These are phyloP conservation scores for Phoma sp. DNA, from an alignment of 2,329 filamentous ascomycete species.

Conservation along the genomic window DNA sequence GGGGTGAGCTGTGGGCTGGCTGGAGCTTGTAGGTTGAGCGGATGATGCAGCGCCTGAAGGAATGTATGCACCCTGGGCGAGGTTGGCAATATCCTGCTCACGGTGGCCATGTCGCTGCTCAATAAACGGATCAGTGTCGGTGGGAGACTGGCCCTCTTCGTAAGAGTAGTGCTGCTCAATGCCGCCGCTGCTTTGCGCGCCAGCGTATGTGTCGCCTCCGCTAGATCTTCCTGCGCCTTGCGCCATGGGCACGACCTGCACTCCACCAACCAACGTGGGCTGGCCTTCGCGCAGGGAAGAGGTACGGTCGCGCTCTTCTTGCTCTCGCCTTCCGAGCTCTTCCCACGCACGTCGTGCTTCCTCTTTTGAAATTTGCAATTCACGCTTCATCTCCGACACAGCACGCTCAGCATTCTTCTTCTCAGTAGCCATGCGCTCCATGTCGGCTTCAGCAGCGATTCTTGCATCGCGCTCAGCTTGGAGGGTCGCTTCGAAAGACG, in stretches of 20 bases:
- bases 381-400: slow-evolving; percentile 88
- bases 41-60: slow-evolving; percentile 40
- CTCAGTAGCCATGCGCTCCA: slow-evolving; percentile 72
- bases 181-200: slow-evolving; percentile 41
- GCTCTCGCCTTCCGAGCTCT: slow-evolving; percentile 89
- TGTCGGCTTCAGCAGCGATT: slow-evolving; percentile 70
- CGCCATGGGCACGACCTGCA: slow-evolving; percentile 94
- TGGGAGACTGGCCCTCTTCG: slow-evolving; percentile 60
- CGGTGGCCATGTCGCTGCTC: slow-evolving; percentile 51
- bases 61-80: slow-evolving; percentile 45
- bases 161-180: slow-evolving; percentile 59
- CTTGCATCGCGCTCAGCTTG: slow-evolving; percentile 75
- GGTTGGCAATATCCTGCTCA: slow-evolving; percentile 41
- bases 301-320: slow-evolving; percentile 89
- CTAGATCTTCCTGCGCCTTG: slow-evolving; percentile 61
- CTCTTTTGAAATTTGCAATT: slow-evolving; percentile 93
- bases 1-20: slow-evolving; percentile 27
- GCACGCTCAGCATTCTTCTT: slow-evolving; percentile 76
- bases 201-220: slow-evolving; percentile 42
- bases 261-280: slow-evolving; percentile 87
- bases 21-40: slow-evolving; percentile 26
- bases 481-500: slow-evolving; percentile 78
- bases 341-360: slow-evolving; percentile 97
- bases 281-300: slow-evolving; percentile 85
- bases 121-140: slow-evolving; percentile 69